phyloP scores from a whole-genome alignment of 2,329 filamentous ascomycete species.

The Diaporthe sp. region DNA sequence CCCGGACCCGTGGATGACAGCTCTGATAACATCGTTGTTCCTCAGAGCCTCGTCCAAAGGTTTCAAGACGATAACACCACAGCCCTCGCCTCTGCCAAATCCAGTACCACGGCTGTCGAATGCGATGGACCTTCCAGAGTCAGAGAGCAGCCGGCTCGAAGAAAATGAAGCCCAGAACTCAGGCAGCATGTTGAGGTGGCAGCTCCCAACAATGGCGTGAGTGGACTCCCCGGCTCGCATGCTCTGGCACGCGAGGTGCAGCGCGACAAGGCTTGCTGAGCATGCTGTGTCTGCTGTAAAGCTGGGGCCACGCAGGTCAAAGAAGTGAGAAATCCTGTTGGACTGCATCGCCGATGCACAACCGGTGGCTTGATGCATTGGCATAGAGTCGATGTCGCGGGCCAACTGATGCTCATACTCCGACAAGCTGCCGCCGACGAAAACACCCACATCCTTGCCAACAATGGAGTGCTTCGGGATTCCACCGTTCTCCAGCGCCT shows the following conservation, averaged over 20 bases:
- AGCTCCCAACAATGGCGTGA: conserved; percentile 61
- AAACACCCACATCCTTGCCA: conserved; percentile 63
- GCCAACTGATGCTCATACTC: conserved; percentile 62
- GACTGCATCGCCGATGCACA: conserved; percentile 65
- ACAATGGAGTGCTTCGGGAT: conserved; percentile 60
- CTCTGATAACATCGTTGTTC: conserved; percentile 64
- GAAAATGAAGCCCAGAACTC: conserved; percentile 54
- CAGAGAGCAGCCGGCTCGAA: conserved; percentile 59
- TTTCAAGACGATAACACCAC: conserved; percentile 68
- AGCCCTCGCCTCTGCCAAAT: conserved; percentile 72
- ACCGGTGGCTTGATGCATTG: conserved; percentile 66
- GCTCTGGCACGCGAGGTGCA: conserved; percentile 64
- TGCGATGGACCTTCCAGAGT: conserved; percentile 64
- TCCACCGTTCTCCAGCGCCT: conserved; percentile 66
- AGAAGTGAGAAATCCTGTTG: conserved; percentile 68
- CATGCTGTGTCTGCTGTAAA: conserved; percentile 66
- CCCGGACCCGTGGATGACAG: conserved; percentile 63
- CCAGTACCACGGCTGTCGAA: conserved; percentile 66
- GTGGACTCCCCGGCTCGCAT: conserved; percentile 60
- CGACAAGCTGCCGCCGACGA: conserved; percentile 60
- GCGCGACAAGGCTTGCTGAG: conserved; percentile 62
- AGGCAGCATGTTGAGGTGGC: conserved; percentile 61
- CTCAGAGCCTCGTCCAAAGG: conserved; percentile 40
- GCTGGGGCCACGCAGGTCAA: conserved; percentile 66
- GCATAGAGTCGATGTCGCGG: conserved; percentile 55